Conservation (phyloP, 1,139 yeast genomes). For the Pneumocystis canis region DNA sequence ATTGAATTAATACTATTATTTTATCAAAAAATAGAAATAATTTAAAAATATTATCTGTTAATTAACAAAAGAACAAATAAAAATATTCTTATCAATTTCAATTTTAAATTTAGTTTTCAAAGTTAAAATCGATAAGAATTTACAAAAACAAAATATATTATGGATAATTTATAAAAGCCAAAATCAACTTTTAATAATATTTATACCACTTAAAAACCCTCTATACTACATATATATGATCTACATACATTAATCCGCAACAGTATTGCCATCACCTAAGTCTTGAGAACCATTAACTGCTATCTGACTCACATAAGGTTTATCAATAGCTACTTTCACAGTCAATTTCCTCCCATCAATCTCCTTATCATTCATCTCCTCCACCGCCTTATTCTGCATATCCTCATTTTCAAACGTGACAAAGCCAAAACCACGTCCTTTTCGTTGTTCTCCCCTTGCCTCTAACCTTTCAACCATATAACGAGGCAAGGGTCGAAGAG, state of each 20-base stretch:
- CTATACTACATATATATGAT: background rate
- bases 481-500: slow-evolving; percentile 26
- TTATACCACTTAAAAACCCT: background rate
- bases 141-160: background rate
- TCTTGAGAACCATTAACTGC: background rate
- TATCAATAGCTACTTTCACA: slow-evolving; percentile 12
- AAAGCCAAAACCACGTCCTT: slow-evolving; percentile 36
- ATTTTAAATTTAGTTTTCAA: background rate
- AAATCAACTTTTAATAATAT: background rate
- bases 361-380: slow-evolving; percentile 28
- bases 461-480: slow-evolving; percentile 30
- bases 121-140: too few species aligned
- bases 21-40: background rate
- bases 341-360: slow-evolving; percentile 20
- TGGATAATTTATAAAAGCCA: background rate
- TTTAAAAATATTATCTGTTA: background rate
- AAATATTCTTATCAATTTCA: background rate
- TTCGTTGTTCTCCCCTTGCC: slow-evolving; percentile 21
- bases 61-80: background rate
- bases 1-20: background rate
- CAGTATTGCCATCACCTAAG: background rate
- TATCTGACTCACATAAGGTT: background rate
- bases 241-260: background rate
- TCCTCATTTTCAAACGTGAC: slow-evolving; percentile 36
- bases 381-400: slow-evolving; percentile 33